Evolutionary conservation across 75 land plant genomes (phyloP).

Genomic region (Isoetes taiwanensis): DNA sequence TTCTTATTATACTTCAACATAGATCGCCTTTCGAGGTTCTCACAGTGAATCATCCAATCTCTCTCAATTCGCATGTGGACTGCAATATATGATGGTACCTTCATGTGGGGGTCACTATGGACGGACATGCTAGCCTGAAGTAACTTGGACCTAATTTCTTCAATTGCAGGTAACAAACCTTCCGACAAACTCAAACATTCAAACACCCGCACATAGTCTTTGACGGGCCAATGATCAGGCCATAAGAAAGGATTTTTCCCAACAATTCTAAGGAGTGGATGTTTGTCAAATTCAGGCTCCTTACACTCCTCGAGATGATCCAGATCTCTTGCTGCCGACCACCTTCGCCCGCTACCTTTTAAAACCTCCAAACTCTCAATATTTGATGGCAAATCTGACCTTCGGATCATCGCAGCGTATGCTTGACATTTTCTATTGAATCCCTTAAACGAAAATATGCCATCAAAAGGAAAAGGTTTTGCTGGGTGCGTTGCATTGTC

Average conservation of each 20-base stretch:
- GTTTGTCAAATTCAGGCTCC: slow-evolving; percentile 14
- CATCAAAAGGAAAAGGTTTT: slow-evolving; percentile 54
- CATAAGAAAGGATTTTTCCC: slow-evolving; percentile 91
- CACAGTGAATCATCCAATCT: slow-evolving; percentile 93
- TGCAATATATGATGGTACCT: slow-evolving; percentile 32
- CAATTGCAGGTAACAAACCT: slow-evolving; percentile 37
- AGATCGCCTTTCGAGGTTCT: slow-evolving; percentile 48
- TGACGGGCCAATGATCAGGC: slow-evolving; percentile 88
- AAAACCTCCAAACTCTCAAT: slow-evolving; percentile 21
- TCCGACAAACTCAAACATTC: slow-evolving; percentile 53
- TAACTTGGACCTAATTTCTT: slow-evolving; percentile 41
- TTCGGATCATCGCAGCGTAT: slow-evolving; percentile 41
- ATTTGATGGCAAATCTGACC: slow-evolving; percentile 17
- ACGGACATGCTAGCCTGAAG: slow-evolving; percentile 12
- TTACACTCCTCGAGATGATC: slow-evolving; percentile 41
- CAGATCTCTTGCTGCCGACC: slow-evolving; percentile 62
- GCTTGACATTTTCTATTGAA: slow-evolving; percentile 62
- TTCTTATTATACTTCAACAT: slow-evolving; percentile 14
- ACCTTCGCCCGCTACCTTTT: slow-evolving; percentile 77
- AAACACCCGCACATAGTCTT: slow-evolving; percentile 62
- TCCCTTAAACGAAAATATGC: slow-evolving; percentile 44
- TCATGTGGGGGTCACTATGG: neutral
- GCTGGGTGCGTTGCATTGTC: slow-evolving; percentile 51
- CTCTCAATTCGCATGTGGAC: slow-evolving; percentile 90
- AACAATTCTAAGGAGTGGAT: slow-evolving; percentile 32